These are phyloP conservation scores for Zizania palustris DNA, from an alignment of 202 grass and related monocot genomes.

Conservation along the genomic window DNA sequence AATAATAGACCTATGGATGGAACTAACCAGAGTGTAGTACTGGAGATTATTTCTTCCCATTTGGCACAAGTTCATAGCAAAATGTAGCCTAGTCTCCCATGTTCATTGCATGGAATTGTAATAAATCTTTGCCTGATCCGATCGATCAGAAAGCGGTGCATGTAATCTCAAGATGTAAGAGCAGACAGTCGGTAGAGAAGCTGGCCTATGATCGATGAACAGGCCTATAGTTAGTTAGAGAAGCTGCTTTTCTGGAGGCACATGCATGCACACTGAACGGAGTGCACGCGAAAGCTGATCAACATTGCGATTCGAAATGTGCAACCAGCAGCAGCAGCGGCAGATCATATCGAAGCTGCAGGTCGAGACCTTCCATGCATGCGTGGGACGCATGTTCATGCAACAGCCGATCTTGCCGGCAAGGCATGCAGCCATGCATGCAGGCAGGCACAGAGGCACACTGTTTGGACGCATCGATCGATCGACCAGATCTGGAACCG, in stretches of 20 bases:
- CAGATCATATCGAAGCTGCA: no score
- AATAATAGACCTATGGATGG: background rate
- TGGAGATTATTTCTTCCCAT: background rate
- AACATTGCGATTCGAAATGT: background rate
- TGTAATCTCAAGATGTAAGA: background rate
- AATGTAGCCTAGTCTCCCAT: background rate
- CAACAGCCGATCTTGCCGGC: slow-evolving; percentile 20
- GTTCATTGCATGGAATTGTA: no score
- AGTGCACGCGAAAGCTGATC: background rate
- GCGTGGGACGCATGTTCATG: background rate
- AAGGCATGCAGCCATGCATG: background rate
- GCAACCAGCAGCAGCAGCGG: background rate
- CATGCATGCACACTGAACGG: background rate
- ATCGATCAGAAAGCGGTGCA: background rate
- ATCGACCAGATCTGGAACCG: slow-evolving; percentile 30
- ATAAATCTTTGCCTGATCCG: slow-evolving; percentile 6
- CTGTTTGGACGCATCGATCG: background rate
- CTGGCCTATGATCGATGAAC: background rate
- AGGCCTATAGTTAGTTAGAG: background rate
- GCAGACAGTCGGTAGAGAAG: background rate
- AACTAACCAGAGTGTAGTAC: background rate
- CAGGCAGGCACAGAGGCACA: background rate
- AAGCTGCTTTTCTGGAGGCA: slow-evolving; percentile 7
- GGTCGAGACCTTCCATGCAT: background rate
- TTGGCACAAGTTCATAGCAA: background rate